phyloP scores from a whole-genome alignment of 1,139 yeast genomes.

The Lodderomyces parapsilosis region DNA sequence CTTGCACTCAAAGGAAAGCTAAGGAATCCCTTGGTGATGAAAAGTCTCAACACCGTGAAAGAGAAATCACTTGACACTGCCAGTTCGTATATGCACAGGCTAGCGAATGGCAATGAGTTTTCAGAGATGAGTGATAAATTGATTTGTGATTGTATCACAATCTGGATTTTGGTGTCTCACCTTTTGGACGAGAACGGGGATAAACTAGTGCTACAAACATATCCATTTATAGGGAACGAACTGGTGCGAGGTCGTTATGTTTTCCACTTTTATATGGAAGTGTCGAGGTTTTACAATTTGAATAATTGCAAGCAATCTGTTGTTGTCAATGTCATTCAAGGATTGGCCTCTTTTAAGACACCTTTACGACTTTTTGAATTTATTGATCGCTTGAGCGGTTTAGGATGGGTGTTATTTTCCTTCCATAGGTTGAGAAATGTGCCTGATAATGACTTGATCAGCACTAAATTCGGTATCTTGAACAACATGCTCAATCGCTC shows the following conservation, averaged over 20 bases:
- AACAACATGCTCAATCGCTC: neutral
- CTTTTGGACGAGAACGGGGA: conserved; percentile 34
- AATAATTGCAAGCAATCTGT: conserved; percentile 1
- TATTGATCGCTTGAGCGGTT: neutral
- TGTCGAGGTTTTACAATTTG: neutral
- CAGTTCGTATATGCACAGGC: neutral
- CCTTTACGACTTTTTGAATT: conserved; percentile 24
- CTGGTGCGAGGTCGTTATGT: conserved; percentile 37
- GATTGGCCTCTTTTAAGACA: conserved; percentile 25
- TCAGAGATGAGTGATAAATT: conserved; percentile 16
- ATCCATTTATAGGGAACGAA: conserved; percentile 41
- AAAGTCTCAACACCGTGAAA: neutral
- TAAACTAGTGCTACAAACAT: conserved; percentile 35
- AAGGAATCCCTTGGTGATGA: neutral
- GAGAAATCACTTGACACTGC: neutral
- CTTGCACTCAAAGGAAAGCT: neutral
- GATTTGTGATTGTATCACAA: conserved; percentile 24
- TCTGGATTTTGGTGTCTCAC: conserved; percentile 30
- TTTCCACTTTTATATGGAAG: conserved; percentile 24
- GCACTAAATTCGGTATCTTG: neutral
- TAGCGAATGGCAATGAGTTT: neutral
- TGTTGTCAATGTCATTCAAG: conserved; percentile 22
- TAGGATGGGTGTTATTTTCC: neutral
- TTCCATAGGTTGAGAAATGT: neutral
- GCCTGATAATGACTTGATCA: neutral